These are phyloP conservation scores for Aphanocladium album DNA, from an alignment of 2,329 filamentous ascomycete species.

Conservation along the genomic window DNA sequence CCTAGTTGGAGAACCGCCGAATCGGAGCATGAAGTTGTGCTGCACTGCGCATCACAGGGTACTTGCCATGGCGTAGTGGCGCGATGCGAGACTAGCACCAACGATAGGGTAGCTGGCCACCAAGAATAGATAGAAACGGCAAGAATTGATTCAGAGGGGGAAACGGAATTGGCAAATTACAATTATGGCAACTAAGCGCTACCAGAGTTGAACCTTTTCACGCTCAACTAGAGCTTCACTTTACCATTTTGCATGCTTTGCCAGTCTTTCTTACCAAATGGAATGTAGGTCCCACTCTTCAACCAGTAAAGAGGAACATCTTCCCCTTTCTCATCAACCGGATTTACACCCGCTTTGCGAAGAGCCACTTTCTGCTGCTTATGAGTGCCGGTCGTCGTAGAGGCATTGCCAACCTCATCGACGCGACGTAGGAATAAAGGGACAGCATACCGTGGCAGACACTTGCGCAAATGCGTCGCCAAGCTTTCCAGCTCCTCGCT, in stretches of 20 bases:
- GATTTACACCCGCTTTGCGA: constrained; percentile 67
- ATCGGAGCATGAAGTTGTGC: too few relatives aligned
- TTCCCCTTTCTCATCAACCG: constrained; percentile 27
- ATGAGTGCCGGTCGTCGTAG: constrained; percentile 73
- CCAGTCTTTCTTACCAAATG: constrained; percentile 66
- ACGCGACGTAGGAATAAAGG: constrained; percentile 73
- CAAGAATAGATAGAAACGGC: too few relatives aligned
- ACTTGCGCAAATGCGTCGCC: constrained; percentile 50
- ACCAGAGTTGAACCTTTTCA: background rate
- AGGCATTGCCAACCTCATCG: constrained; percentile 44
- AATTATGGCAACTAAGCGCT: background rate
- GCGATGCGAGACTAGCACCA: too few relatives aligned
- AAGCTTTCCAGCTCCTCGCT: constrained; percentile 50
- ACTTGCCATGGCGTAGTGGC: too few relatives aligned
- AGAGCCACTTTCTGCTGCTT: constrained; percentile 80
- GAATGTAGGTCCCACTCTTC: constrained; percentile 59
- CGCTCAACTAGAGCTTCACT: background rate
- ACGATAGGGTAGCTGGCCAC: too few relatives aligned
- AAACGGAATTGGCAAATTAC: too few relatives aligned
- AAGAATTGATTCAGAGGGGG: too few relatives aligned
- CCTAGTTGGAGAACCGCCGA: too few relatives aligned
- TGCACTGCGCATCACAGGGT: too few relatives aligned
- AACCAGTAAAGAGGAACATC: constrained; percentile 59
- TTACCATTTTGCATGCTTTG: constrained; percentile 21
- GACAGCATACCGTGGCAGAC: constrained; percentile 67